Conservation (phyloP, 2,329 filamentous ascomycete species). For the Trichoderma sp. region DNA sequence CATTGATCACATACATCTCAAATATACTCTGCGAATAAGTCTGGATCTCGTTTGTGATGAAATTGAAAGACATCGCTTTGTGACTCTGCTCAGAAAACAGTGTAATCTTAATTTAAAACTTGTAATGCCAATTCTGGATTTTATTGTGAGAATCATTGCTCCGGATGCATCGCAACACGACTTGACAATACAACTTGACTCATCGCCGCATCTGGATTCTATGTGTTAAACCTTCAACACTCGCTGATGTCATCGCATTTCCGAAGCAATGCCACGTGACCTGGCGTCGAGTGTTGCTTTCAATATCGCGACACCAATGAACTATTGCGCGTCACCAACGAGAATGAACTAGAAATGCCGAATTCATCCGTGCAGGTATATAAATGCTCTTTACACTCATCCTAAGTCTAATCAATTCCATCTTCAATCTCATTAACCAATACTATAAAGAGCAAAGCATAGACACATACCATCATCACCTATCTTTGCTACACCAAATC, state of each 20-base stretch:
- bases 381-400: neutral
- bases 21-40: neutral
- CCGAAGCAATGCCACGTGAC: constrained; percentile 20
- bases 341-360: neutral
- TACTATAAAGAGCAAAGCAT: neutral
- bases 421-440: neutral
- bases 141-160: neutral
- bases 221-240: neutral
- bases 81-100: neutral
- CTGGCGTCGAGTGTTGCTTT: constrained; percentile 24
- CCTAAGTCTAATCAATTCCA: neutral
- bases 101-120: neutral
- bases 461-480: neutral
- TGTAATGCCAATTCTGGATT: neutral
- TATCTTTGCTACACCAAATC: neutral
- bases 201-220: neutral
- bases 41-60: neutral
- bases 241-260: constrained; percentile 11
- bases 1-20: constrained; percentile 14
- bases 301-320: constrained; percentile 19
- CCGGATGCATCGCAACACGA: neutral
- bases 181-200: neutral
- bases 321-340: neutral
- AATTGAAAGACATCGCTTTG: too few relatives aligned
- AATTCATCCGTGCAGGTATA: neutral